A percentile compares a stretch with the other conserved stretches of the same genome.
phyloP scores from a whole-genome alignment of 192 early-diverging fungal genomes.

The Backusella psychrophila region DNA sequence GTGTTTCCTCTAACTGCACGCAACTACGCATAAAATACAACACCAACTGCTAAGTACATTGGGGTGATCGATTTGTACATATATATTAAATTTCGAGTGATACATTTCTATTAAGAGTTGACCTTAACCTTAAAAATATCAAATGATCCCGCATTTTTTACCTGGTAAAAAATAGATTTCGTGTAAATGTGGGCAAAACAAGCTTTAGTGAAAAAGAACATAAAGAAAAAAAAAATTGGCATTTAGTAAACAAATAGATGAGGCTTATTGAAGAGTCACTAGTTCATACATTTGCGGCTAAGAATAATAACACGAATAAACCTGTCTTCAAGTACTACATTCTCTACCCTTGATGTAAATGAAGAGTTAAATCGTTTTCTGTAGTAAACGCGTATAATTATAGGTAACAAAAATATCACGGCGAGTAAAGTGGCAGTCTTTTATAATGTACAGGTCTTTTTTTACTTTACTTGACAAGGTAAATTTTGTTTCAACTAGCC shows the following conservation, averaged over 20 bases:
- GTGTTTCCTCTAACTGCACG: background rate
- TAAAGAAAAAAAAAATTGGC: too few species aligned
- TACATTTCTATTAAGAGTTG: background rate
- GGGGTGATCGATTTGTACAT: background rate
- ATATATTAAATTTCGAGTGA: background rate
- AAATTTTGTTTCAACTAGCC: too few species aligned
- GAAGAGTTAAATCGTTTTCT: background rate
- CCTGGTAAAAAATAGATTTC: background rate
- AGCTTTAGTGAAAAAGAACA: too few species aligned
- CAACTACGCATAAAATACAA: background rate
- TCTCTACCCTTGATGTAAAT: background rate
- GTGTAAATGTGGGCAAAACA: background rate
- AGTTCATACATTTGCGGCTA: background rate
- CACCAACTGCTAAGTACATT: background rate
- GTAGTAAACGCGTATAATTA: background rate
- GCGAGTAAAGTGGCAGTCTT: background rate
- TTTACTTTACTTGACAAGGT: too few species aligned
- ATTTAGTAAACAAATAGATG: too few species aligned
- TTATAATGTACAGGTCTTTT: too few species aligned
- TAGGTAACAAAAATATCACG: background rate
- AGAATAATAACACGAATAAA: background rate
- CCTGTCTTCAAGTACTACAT: background rate
- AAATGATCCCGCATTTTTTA: background rate
- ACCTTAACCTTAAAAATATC: background rate
- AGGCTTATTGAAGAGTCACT: too few species aligned